phyloP scores from a whole-genome alignment of 2,329 filamentous ascomycete genomes.

The Claviceps sorghi region DNA sequence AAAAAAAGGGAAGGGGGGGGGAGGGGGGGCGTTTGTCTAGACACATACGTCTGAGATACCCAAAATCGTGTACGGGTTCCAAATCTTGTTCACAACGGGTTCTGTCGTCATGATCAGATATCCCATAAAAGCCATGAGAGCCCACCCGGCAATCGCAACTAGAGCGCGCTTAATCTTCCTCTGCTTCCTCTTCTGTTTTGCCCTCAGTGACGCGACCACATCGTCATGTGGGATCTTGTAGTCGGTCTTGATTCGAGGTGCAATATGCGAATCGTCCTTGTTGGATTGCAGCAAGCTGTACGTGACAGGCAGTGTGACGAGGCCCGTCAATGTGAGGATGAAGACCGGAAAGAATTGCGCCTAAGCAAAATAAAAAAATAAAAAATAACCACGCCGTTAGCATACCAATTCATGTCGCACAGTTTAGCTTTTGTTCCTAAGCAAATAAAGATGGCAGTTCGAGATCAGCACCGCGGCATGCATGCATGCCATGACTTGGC shows the following conservation, averaged over 20 bases:
- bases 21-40: too few relatives aligned
- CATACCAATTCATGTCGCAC: neutral
- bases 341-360: conserved; percentile 99
- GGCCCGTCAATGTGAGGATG: conserved; percentile 74
- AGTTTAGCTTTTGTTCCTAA: neutral
- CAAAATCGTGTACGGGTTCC: conserved; percentile 94
- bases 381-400: conserved; percentile 3
- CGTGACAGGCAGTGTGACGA: conserved; percentile 81
- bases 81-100: conserved; percentile 58
- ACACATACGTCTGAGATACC: conserved; percentile 57
- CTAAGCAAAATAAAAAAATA: conserved; percentile 31
- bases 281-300: conserved; percentile 73
- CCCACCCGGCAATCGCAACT: conserved; percentile 64
- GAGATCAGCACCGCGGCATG: too few relatives aligned
- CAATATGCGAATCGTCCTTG: conserved; percentile 62
- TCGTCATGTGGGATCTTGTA: conserved; percentile 73
- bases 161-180: conserved; percentile 73
- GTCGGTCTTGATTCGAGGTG: conserved; percentile 65
- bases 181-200: conserved; percentile 79
- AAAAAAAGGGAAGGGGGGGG: neutral
- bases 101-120: conserved; percentile 79
- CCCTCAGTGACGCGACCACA: conserved; percentile 67
- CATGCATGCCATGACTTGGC: neutral
- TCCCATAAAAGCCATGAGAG: conserved; percentile 73
- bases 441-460: neutral